Evolutionary conservation across 2,329 filamentous ascomycete genomes (phyloP).

Genomic region (Penicillium capsulatum): DNA sequence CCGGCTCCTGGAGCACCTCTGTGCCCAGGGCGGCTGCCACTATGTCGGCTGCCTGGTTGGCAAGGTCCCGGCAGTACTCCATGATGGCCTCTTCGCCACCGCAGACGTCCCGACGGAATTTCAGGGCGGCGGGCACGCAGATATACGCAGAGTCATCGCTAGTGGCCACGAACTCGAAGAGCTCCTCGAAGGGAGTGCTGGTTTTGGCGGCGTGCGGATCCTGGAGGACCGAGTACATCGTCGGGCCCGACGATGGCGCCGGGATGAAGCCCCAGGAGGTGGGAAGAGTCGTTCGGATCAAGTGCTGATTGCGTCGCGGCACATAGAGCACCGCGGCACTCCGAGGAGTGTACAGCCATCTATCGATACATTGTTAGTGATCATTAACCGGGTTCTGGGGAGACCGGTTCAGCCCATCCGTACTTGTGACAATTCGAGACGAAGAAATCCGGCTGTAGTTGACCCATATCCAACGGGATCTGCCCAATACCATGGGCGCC

Average conservation of each 20-base stretch:
- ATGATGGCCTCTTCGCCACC: slow-evolving; percentile 70
- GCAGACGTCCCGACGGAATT: slow-evolving; percentile 64
- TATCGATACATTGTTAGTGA: too few species aligned
- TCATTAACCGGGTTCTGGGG: too few species aligned
- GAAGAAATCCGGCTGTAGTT: slow-evolving; percentile 77
- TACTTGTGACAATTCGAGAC: slow-evolving; percentile 79
- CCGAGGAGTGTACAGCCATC: slow-evolving; percentile 78
- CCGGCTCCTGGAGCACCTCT: slow-evolving; percentile 58
- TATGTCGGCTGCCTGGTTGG: slow-evolving; percentile 57
- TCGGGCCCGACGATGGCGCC: slow-evolving; percentile 25
- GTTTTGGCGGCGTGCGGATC: slow-evolving; percentile 14
- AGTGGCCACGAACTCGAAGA: slow-evolving; percentile 76
- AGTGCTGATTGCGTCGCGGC: slow-evolving; percentile 66
- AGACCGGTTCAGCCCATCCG: background rate
- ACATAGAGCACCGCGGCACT: slow-evolving; percentile 79
- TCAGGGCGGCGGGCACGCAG: slow-evolving; percentile 66
- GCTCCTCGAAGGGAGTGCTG: slow-evolving; percentile 60
- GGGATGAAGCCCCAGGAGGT: slow-evolving; percentile 76
- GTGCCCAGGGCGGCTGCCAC: slow-evolving; percentile 65
- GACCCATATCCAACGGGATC: slow-evolving; percentile 63
- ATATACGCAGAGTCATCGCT: slow-evolving; percentile 68
- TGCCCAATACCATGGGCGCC: slow-evolving; percentile 83
- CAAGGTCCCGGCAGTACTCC: slow-evolving; percentile 60
- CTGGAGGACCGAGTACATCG: slow-evolving; percentile 48
- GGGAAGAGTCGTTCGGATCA: slow-evolving; percentile 70